These are phyloP conservation scores for Fusarium sarcochroum DNA, from an alignment of 2,329 filamentous ascomycete species.

Conservation along the genomic window DNA sequence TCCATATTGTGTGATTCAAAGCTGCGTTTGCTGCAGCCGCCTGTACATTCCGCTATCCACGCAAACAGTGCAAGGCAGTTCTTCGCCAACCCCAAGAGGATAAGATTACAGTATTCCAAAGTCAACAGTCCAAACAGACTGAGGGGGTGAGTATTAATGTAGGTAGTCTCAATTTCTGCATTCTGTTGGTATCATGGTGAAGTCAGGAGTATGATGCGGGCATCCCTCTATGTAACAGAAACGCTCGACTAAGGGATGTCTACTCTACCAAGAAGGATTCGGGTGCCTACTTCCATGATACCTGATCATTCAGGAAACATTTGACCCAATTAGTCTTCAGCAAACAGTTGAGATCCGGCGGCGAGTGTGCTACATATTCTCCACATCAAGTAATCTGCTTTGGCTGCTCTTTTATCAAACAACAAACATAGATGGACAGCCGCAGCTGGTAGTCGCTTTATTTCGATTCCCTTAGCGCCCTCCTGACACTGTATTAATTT, in stretches of 20 bases:
- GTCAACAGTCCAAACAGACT: background rate
- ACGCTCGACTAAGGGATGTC: too few species aligned
- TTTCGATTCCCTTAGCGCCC: background rate
- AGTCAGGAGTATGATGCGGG: too few species aligned
- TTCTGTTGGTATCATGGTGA: too few species aligned
- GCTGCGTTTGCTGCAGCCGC: background rate
- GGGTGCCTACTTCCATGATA: too few species aligned
- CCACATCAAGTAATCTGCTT: background rate
- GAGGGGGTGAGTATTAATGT: background rate
- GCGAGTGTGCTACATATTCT: background rate
- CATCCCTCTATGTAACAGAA: too few species aligned
- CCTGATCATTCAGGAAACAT: too few species aligned
- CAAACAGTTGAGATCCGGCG: background rate
- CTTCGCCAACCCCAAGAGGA: background rate
- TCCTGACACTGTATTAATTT: background rate
- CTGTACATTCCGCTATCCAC: background rate
- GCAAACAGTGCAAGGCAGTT: background rate
- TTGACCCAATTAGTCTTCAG: background rate
- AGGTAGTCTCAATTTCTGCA: too few species aligned
- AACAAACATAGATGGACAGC: constrained; percentile 17
- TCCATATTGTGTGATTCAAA: background rate
- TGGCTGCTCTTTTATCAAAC: background rate
- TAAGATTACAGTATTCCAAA: background rate
- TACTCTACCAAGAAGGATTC: too few species aligned
- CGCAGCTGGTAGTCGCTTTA: background rate